These are phyloP conservation scores for Colletotrichum orbiculare DNA, from an alignment of 2,329 filamentous ascomycete species.

Conservation along the genomic window DNA sequence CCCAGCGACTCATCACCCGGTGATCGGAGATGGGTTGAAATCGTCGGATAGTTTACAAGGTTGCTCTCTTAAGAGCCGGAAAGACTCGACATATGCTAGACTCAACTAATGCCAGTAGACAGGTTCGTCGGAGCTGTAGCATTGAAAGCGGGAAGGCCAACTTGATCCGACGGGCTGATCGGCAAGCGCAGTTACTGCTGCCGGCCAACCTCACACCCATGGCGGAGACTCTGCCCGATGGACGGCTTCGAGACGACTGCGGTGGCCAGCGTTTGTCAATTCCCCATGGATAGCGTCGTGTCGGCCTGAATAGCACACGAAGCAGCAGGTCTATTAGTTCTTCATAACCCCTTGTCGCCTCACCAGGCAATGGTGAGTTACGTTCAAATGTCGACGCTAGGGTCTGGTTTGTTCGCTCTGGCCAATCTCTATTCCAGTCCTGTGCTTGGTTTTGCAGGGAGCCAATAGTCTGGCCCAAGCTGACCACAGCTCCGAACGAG, in stretches of 20 bases:
- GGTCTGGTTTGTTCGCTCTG: conserved; percentile 32
- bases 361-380: conserved; percentile 14
- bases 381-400: conserved; percentile 29
- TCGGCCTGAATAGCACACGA: too few species aligned
- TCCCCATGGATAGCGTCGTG: too few species aligned
- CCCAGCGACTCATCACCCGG: too few species aligned
- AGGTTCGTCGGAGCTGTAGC: conserved; percentile 23
- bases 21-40: too few species aligned
- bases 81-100: too few species aligned
- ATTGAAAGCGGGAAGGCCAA: conserved; percentile 12
- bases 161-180: too few species aligned
- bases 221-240: conserved; percentile 24
- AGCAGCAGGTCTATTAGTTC: too few species aligned
- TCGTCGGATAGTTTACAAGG: too few species aligned
- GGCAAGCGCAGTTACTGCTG: too few species aligned
- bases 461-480: conserved; percentile 18
- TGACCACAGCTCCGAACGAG: conserved; percentile 5
- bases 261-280: too few species aligned
- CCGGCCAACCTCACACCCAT: background rate
- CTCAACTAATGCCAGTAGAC: background rate
- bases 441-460: conserved; percentile 23
- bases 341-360: too few species aligned
- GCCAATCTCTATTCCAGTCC: conserved; percentile 18
- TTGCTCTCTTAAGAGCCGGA: too few species aligned
- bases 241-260: background rate